Evolutionary conservation across 1,139 yeast species (phyloP).

Genomic region (Candida gigantensis): DNA sequence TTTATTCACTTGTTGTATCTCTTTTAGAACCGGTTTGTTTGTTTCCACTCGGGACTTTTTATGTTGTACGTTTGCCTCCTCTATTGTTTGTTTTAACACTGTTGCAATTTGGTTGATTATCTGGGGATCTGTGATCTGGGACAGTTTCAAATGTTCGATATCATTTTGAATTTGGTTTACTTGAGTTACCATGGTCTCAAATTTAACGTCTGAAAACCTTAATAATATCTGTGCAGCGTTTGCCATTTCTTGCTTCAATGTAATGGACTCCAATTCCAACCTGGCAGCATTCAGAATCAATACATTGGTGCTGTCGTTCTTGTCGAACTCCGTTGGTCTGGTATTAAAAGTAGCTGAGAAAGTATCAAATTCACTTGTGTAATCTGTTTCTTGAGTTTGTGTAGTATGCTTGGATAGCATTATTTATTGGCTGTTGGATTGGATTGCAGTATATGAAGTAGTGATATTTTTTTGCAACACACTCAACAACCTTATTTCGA

Average conservation of each 20-base stretch:
- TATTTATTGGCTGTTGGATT: not conserved
- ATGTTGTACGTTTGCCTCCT: too few species aligned
- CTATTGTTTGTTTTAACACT: too few species aligned
- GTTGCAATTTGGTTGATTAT: conserved; percentile 1
- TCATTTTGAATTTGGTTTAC: conserved; percentile 6
- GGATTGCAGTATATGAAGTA: not conserved
- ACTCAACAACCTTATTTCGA: too few species aligned
- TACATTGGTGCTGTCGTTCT: not conserved
- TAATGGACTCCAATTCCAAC: conserved; percentile 33
- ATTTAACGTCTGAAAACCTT: conserved; percentile 1
- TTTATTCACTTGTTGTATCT: too few species aligned
- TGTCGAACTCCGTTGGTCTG: conserved; percentile 1
- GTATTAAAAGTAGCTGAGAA: conserved; percentile 9
- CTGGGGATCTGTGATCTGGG: too few species aligned
- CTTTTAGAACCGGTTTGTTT: too few species aligned
- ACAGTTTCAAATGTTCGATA: conserved; percentile 1
- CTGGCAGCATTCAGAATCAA: conserved; percentile 33
- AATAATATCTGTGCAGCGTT: conserved; percentile 7
- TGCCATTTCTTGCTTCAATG: conserved; percentile 23
- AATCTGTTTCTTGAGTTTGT: conserved; percentile 21
- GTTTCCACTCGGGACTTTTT: too few species aligned
- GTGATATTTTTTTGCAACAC: conserved; percentile 15
- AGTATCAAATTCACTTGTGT: conserved; percentile 21
- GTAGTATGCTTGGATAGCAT: not conserved
- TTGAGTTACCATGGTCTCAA: conserved; percentile 1